Evolutionary conservation across 192 early-diverging fungal species (phyloP).

Genomic region (Bifiguratus adelaidae): DNA sequence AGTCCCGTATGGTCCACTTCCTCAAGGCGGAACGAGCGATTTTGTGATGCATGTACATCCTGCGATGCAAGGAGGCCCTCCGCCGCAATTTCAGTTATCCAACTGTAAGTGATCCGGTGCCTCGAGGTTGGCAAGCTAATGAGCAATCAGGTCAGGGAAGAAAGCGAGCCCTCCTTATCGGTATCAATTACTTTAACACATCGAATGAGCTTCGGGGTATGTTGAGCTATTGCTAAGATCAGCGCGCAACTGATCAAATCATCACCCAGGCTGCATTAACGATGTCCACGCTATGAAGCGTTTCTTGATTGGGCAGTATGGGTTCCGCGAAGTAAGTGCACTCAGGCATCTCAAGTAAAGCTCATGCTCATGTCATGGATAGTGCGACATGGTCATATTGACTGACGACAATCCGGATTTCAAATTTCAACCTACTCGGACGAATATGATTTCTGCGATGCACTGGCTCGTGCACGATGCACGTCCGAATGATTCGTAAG

Average conservation of each 20-base stretch:
- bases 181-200: slow-evolving; percentile 80
- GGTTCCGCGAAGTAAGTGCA: slow-evolving; percentile 35
- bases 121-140: background rate
- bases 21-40: slow-evolving; percentile 9
- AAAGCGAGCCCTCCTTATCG: slow-evolving; percentile 80
- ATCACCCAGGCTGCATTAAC: slow-evolving; percentile 62
- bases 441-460: slow-evolving; percentile 69
- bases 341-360: background rate
- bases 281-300: slow-evolving; percentile 71
- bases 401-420: slow-evolving; percentile 65
- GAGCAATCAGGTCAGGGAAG: slow-evolving; percentile 33
- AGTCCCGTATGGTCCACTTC: slow-evolving; percentile 1
- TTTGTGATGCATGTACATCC: slow-evolving; percentile 14
- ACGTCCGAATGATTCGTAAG: slow-evolving; percentile 58
- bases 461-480: slow-evolving; percentile 71
- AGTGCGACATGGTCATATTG: slow-evolving; percentile 54
- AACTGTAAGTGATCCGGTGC: slow-evolving; percentile 19
- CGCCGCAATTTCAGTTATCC: slow-evolving; percentile 32
- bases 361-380: background rate
- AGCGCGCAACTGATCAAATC: background rate
- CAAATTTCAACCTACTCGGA: slow-evolving; percentile 53
- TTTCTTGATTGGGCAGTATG: slow-evolving; percentile 54
- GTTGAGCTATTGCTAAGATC: background rate
- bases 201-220: slow-evolving; percentile 42
- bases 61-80: slow-evolving; percentile 9